Evolutionary conservation across 148 eudicot species (phyloP), one percentile per base, ranked within the genome.

Genomic region (Vaccinium myrtillus): DNA sequence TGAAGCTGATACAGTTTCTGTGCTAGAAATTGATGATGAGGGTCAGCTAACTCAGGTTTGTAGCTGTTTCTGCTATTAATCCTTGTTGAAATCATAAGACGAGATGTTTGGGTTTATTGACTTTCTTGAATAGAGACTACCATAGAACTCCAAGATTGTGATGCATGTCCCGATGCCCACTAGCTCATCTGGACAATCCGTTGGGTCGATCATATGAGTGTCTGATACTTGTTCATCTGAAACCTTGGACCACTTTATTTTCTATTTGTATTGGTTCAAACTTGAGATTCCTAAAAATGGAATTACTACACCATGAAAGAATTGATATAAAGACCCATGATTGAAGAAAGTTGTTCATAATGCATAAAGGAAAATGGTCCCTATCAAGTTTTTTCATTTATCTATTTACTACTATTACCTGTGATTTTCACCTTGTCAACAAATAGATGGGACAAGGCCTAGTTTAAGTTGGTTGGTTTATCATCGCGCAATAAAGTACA

Each of bases 41-140:
- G 94, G 97, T 82, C 95, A 90, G 82, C 87, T 96, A 43, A 87
- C 91, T 70, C 99, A 96, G 98, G 99, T 96, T 81, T 84, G 88
- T 83, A 73, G 12, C 59, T 32, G 32, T 58, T 21, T 67, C 76
- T 87, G 43, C 36, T 46, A 61, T 46, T 65, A 77, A 21, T 59
- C 32, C n/a, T 59, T 56, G 30, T 58, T 86, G 14, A 78, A 71
- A 56, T 54, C 12, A 32, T 63, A 55, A 25, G 48, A 1, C 53
- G 25, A 59, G 15, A 13, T 19, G 25, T 39, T 32, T 30, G 39
- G 74, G 18, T 25, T 69, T 16, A 7, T 59, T 46, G 21, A 36
- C 70, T 55, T 79, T 79, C 70, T 56, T 79, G 70, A 56, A 36
- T 32, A 23, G 70, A 55, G 25, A 32, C 21, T 79, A 15, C 82